Conservation (phyloP, 2,329 filamentous ascomycete genomes). For the Aureobasidium sp. region DNA sequence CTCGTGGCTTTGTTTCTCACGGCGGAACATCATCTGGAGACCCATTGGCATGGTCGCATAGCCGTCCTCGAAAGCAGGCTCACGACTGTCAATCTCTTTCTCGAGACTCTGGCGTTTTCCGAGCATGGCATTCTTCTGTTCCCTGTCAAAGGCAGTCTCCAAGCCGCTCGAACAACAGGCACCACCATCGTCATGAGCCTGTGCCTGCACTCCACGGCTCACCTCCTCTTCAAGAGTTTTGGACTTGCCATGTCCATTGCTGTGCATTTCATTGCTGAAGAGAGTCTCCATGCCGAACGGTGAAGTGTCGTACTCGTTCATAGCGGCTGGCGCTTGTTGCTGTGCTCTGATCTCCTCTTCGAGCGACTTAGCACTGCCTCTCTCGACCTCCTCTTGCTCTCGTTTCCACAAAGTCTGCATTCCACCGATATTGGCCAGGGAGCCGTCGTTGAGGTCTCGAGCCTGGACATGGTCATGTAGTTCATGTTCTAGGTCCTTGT, state of each 20-base stretch:
- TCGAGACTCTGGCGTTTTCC: conserved; percentile 14
- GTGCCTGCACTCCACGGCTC: not conserved
- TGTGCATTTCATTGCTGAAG: conserved; percentile 9
- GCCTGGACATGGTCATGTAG: not conserved
- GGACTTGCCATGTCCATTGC: not conserved
- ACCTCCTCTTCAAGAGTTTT: conserved; percentile 12
- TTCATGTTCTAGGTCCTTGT: conserved; percentile 12
- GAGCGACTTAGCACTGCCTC: not conserved
- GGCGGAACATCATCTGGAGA: conserved; percentile 18
- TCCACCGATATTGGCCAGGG: not conserved
- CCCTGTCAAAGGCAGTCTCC: conserved; percentile 19
- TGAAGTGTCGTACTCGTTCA: not conserved
- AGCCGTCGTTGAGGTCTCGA: not conserved
- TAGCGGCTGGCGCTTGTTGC: not conserved
- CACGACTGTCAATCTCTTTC: conserved; percentile 11
- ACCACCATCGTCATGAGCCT: conserved; percentile 16
- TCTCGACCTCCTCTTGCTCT: conserved; percentile 5
- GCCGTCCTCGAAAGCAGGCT: conserved; percentile 17
- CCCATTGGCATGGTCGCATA: conserved; percentile 20
- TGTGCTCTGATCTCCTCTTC: conserved; percentile 11
- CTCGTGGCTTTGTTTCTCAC: conserved; percentile 13
- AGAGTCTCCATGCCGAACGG: conserved; percentile 16
- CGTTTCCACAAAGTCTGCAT: conserved; percentile 14
- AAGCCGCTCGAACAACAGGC: conserved; percentile 18
- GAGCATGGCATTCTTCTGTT: conserved; percentile 11